phyloP scores from a whole-genome alignment of 176 grass and related monocot species.

The Rhynchospora pubera region DNA sequence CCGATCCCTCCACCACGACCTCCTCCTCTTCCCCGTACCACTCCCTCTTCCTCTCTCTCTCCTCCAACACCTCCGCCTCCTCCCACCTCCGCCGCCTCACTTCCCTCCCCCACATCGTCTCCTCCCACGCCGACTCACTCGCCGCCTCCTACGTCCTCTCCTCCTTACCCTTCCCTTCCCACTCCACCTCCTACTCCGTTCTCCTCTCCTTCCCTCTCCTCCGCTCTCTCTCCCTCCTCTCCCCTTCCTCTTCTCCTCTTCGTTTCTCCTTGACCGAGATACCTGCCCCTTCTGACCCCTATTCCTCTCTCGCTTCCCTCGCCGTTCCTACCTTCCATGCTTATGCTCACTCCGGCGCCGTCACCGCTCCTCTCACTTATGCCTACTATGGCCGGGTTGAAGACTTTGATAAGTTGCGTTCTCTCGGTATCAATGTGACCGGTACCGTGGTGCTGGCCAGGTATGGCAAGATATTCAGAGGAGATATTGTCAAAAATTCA shows the following conservation, averaged over 20 bases:
- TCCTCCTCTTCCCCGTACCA: slow-evolving; percentile 40
- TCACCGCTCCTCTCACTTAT: slow-evolving; percentile 48
- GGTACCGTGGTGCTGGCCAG: slow-evolving; percentile 54
- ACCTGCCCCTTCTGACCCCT: slow-evolving; percentile 44
- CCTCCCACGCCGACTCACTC: slow-evolving; percentile 35
- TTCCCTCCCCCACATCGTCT: slow-evolving; percentile 54
- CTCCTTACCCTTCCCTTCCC: slow-evolving; percentile 40
- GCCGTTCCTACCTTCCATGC: slow-evolving; percentile 66
- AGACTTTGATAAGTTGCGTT: slow-evolving; percentile 50
- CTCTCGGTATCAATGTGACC: slow-evolving; percentile 63
- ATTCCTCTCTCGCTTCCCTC: slow-evolving; percentile 28
- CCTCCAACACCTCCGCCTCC: slow-evolving; percentile 71
- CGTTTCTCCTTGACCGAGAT: slow-evolving; percentile 53
- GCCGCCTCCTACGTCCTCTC: slow-evolving; percentile 41
- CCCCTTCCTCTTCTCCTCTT: slow-evolving; percentile 5
- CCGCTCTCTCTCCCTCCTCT: slow-evolving; percentile 57
- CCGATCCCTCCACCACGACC: no score
- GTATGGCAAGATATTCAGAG: slow-evolving; percentile 73
- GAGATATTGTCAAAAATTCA: slow-evolving; percentile 69
- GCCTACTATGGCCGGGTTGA: slow-evolving; percentile 76
- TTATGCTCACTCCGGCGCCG: slow-evolving; percentile 59
- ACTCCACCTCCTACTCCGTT: slow-evolving; percentile 51
- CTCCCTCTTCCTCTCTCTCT: slow-evolving; percentile 62
- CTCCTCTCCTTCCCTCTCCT: slow-evolving; percentile 56
- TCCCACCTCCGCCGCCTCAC: slow-evolving; percentile 67